Percentiles rank a stretch among this genome's conserved stretches.
These are phyloP conservation scores for Aspergillus uvarum DNA, from an alignment of 2,329 filamentous ascomycete species.

Conservation along the genomic window DNA sequence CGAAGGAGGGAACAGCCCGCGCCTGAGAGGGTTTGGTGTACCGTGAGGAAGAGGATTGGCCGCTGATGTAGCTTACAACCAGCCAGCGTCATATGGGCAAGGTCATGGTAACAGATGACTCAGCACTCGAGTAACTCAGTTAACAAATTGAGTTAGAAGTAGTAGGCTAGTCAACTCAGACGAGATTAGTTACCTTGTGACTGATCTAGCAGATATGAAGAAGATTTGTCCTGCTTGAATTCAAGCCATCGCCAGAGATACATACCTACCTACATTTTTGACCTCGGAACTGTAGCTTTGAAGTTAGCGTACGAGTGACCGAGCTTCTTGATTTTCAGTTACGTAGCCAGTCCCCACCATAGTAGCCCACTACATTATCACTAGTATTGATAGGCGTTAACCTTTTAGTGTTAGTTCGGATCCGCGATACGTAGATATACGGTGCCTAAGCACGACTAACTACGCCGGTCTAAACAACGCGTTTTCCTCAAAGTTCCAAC, in stretches of 20 bases:
- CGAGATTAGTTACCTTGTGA: no score
- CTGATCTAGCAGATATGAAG: no score
- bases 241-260: no score
- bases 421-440: not conserved
- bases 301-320: no score
- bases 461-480: not conserved
- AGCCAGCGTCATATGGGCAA: constrained; percentile 36
- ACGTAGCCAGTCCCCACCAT: constrained; percentile 4
- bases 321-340: not conserved
- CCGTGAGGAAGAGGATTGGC: constrained; percentile 4
- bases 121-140: constrained; percentile 23
- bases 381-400: not conserved
- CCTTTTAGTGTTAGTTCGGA: not conserved
- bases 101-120: constrained; percentile 40
- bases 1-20: not conserved
- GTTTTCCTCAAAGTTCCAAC: not conserved
- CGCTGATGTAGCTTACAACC: constrained; percentile 14
- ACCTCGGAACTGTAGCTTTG: no score
- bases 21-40: not conserved
- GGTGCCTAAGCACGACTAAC: not conserved
- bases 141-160: not conserved
- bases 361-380: not conserved
- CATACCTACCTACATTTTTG: no score
- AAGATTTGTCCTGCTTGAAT: no score
- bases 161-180: not conserved